These are phyloP conservation scores for Galium porrigens DNA, from an alignment of 305 asterid genomes.

Conservation along the genomic window DNA sequence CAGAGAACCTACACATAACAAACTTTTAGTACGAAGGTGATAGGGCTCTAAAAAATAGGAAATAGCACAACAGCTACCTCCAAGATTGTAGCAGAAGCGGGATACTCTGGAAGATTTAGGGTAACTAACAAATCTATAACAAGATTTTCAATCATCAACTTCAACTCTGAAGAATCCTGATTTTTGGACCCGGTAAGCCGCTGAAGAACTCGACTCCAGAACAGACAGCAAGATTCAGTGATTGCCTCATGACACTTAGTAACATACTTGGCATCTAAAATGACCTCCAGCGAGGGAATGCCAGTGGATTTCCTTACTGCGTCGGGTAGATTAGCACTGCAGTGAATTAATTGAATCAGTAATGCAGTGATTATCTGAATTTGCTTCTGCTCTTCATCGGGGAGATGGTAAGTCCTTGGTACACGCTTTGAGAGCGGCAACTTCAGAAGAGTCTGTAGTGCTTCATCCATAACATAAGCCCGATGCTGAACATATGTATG, in stretches of 20 bases:
- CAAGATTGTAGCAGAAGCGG: slow-evolving; percentile 82
- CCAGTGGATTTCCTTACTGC: slow-evolving; percentile 48
- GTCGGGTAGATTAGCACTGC: slow-evolving; percentile 87
- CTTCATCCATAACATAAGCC: slow-evolving; percentile 87
- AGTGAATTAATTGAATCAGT: slow-evolving; percentile 69
- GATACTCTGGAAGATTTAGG: slow-evolving; percentile 87
- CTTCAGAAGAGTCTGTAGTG: slow-evolving; percentile 73
- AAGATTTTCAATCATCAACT: slow-evolving; percentile 83
- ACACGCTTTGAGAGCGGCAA: slow-evolving; percentile 80
- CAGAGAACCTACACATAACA: slow-evolving; percentile 70
- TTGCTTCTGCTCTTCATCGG: slow-evolving; percentile 93
- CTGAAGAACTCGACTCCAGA: slow-evolving; percentile 98
- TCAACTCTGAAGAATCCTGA: slow-evolving; percentile 84
- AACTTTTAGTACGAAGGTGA: slow-evolving; percentile 21
- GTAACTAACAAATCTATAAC: slow-evolving; percentile 83
- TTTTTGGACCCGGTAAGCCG: slow-evolving; percentile 67
- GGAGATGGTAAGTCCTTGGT: slow-evolving; percentile 88
- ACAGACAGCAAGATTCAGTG: slow-evolving; percentile 90
- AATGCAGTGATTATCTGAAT: slow-evolving; percentile 86
- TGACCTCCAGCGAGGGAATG: slow-evolving; percentile 48
- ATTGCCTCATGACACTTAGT: slow-evolving; percentile 75
- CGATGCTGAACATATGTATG: slow-evolving; percentile 66
- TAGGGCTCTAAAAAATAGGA: neutral
- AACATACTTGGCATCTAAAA: slow-evolving; percentile 64
- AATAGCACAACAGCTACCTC: slow-evolving; percentile 46